Evolutionary conservation across 2,329 filamentous ascomycete genomes (phyloP).

Genomic region (Teratosphaeria viscida): DNA sequence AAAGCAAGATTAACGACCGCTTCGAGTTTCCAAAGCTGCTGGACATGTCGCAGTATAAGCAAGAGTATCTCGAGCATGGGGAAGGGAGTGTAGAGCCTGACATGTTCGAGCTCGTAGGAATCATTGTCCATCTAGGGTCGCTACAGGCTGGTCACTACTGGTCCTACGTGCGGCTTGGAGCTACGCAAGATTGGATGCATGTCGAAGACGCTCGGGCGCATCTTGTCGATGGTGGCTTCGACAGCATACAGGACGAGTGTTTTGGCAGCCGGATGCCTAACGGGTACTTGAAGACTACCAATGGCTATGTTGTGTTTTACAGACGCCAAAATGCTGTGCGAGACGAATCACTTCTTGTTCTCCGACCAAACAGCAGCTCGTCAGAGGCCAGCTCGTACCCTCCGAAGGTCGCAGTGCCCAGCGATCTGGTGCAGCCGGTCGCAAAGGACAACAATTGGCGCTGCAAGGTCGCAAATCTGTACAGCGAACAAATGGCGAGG

Average conservation of each 20-base stretch:
- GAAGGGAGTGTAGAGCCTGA: constrained; percentile 51
- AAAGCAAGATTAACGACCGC: constrained; percentile 85
- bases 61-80: constrained; percentile 66
- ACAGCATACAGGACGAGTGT: constrained; percentile 61
- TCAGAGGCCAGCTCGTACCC: background rate
- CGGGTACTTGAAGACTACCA: constrained; percentile 43
- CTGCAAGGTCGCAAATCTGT: constrained; percentile 13
- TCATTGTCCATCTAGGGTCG: constrained; percentile 85
- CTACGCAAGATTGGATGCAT: constrained; percentile 59
- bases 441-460: constrained; percentile 7
- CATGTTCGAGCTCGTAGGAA: constrained; percentile 84
- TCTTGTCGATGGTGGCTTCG: constrained; percentile 55
- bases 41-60: constrained; percentile 81
- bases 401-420: background rate
- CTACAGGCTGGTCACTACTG: constrained; percentile 96
- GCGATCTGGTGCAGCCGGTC: background rate
- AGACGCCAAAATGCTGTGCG: constrained; percentile 45
- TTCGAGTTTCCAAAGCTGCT: constrained; percentile 79
- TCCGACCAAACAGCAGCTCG: background rate
- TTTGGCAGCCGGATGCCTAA: constrained; percentile 53
- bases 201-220: constrained; percentile 87
- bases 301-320: constrained; percentile 98
- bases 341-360: background rate
- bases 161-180: constrained; percentile 77
- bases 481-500: constrained; percentile 11